Percentiles rank a stretch among this genome's conserved stretches.
Conservation (phyloP, 352 stramenopile genomes). For the Phytophthora lateralis region DNA sequence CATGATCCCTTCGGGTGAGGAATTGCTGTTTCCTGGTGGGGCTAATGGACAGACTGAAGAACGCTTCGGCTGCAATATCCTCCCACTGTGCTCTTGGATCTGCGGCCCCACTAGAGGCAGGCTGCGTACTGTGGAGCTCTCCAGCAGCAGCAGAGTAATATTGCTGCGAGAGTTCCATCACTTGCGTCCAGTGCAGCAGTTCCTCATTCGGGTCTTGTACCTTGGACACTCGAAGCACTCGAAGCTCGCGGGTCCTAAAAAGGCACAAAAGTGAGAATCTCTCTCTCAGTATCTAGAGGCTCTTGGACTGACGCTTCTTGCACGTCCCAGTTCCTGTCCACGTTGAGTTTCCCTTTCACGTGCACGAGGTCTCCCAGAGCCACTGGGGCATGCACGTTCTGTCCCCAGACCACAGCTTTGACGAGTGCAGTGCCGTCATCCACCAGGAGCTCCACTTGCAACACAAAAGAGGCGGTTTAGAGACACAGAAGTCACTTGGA, state of each 20-base stretch:
- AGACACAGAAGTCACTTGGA: neutral
- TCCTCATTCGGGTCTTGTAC: slow-evolving; percentile 77
- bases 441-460: slow-evolving; percentile 68
- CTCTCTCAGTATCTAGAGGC: neutral
- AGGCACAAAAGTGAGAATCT: neutral
- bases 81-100: slow-evolving; percentile 38
- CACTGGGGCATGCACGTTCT: slow-evolving; percentile 5
- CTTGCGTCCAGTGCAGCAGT: slow-evolving; percentile 71
- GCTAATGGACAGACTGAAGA: slow-evolving; percentile 49
- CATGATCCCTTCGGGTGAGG: slow-evolving; percentile 16
- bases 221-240: slow-evolving; percentile 52
- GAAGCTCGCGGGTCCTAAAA: slow-evolving; percentile 55
- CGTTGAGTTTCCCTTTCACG: slow-evolving; percentile 76
- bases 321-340: slow-evolving; percentile 49
- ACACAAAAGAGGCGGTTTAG: neutral
- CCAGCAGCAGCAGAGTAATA: slow-evolving; percentile 43
- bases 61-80: slow-evolving; percentile 38
- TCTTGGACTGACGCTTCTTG: slow-evolving; percentile 24
- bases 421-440: slow-evolving; percentile 77
- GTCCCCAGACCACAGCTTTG: slow-evolving; percentile 58
- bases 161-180: slow-evolving; percentile 45
- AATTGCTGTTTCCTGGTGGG: slow-evolving; percentile 35
- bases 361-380: slow-evolving; percentile 74
- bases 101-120: neutral
- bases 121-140: neutral